phyloP scores from a whole-genome alignment of 2,329 filamentous ascomycete genomes.

The Paecilomyces sp. region DNA sequence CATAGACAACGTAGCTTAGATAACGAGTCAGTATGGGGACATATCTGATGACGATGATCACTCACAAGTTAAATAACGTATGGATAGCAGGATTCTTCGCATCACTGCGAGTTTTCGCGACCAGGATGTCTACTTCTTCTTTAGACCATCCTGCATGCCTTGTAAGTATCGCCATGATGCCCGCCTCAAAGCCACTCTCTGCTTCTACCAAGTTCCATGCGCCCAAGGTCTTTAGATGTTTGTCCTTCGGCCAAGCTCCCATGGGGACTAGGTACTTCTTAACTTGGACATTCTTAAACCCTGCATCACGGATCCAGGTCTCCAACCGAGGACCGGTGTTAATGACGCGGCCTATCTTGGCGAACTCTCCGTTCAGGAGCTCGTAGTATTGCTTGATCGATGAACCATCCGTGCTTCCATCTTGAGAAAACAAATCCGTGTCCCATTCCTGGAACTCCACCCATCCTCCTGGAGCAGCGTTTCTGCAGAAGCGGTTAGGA shows the following conservation, averaged over 20 bases:
- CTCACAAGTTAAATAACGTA: constrained; percentile 16
- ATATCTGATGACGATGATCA: not conserved
- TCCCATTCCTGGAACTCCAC: constrained; percentile 35
- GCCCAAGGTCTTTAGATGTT: constrained; percentile 11
- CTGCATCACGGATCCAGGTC: constrained; percentile 11
- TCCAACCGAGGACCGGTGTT: constrained; percentile 5
- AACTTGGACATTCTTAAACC: constrained; percentile 12
- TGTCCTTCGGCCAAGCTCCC: constrained; percentile 12
- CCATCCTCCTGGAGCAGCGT: constrained; percentile 24
- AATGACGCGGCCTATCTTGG: not conserved
- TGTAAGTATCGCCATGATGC: constrained; percentile 13
- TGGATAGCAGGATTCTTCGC: constrained; percentile 22
- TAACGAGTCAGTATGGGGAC: not conserved
- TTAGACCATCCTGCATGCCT: constrained; percentile 11
- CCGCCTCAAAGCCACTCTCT: constrained; percentile 16
- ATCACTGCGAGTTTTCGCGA: constrained; percentile 24
- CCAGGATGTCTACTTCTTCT: constrained; percentile 21
- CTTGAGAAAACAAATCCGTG: constrained; percentile 13
- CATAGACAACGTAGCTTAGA: constrained; percentile 6
- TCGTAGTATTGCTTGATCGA: not conserved
- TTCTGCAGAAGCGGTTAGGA: not conserved
- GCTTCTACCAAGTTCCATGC: constrained; percentile 18
- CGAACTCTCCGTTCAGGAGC: not conserved
- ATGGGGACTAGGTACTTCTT: constrained; percentile 14
- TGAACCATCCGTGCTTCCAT: constrained; percentile 7